phyloP scores from a whole-genome alignment of 2,329 filamentous ascomycete species.

The Colletotrichum sp. region DNA sequence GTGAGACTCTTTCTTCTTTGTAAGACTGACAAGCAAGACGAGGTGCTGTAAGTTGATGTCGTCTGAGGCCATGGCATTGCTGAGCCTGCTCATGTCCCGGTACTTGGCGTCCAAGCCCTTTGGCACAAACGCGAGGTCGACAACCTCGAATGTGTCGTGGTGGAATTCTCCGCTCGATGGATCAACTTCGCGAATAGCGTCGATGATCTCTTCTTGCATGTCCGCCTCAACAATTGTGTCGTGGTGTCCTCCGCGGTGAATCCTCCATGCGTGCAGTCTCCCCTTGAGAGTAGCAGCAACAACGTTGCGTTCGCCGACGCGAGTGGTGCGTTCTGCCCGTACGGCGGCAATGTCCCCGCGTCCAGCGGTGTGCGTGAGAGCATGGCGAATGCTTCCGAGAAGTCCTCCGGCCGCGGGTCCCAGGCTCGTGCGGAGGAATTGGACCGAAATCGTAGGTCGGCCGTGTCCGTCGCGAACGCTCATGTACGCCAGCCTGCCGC shows the following conservation, averaged over 20 bases:
- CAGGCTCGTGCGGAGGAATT: constrained; percentile 72
- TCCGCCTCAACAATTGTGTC: constrained; percentile 76
- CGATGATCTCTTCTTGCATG: constrained; percentile 66
- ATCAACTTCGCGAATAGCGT: constrained; percentile 63
- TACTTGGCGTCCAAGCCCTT: constrained; percentile 56
- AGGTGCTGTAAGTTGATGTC: constrained; percentile 62
- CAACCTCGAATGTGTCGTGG: constrained; percentile 69
- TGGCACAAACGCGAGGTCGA: constrained; percentile 79
- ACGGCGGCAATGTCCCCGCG: constrained; percentile 83
- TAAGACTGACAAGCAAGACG: constrained; percentile 65
- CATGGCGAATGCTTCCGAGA: constrained; percentile 81
- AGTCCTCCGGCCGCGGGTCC: constrained; percentile 67
- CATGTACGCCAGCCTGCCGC: constrained; percentile 85
- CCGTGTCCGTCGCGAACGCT: constrained; percentile 87
- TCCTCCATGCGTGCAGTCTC: constrained; percentile 82
- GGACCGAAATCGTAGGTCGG: constrained; percentile 78
- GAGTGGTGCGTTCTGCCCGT: constrained; percentile 71
- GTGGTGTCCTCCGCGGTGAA: constrained; percentile 86
- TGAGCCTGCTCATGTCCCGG: constrained; percentile 53
- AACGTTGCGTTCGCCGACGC: constrained; percentile 84
- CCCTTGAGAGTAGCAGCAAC: constrained; percentile 80
- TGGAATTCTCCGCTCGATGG: constrained; percentile 53
- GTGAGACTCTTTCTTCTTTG: constrained; percentile 56
- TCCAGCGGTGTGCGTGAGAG: constrained; percentile 71
- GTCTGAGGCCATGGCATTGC: constrained; percentile 53